Base-by-base conservation (phyloP, 106 monocot genomes). In the Acanthochlamys bracteata region DNA sequence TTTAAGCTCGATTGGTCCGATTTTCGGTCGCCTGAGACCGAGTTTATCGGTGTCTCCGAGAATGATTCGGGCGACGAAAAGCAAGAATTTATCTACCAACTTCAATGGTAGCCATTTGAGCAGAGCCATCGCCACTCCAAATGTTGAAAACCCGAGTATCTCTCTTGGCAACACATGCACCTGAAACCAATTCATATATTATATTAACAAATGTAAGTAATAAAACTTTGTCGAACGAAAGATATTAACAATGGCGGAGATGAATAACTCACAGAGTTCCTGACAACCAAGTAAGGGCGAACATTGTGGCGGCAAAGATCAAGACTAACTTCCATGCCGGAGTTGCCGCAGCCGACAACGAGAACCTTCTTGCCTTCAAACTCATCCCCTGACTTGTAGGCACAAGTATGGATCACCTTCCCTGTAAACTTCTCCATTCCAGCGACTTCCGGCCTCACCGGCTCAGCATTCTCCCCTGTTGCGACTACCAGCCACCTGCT, bases 151-250 rank as follows among this genome's bases (percentile, higher is more conserved):
- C 1, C 95, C 90, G 24, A 91, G 17, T 69, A 96, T 83, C 66
- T 96, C 95, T 43, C 90, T 73, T 0, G 95, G 95, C 21, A 96
- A 65, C 3, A 96, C 84, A 74, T 96, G 95, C 63, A 96, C 90
- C 95, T 96, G 70, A 13, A 9, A 49, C 12, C 1, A 14, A 9
- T 49, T 49, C 33, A 33, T 6, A 1, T 33, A 33, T 33, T 33
- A n/a, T n/a, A n/a, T n/a, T n/a, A n/a, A n/a, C n/a, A n/a, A n/a
- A n/a, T n/a, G n/a, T n/a, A n/a, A n/a, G n/a, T n/a, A n/a, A n/a
- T n/a, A n/a, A n/a, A n/a, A n/a, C n/a, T n/a, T n/a, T n/a, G n/a
- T n/a, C n/a, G n/a, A n/a, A n/a, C n/a, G 1, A 33, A 33, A 33
- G 4, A 33, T 1, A 33, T 33, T 33, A 33, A 33, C 33, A 33